Conservation (phyloP, 1,284 basidiomycete species). For the Mycena sp. region DNA sequence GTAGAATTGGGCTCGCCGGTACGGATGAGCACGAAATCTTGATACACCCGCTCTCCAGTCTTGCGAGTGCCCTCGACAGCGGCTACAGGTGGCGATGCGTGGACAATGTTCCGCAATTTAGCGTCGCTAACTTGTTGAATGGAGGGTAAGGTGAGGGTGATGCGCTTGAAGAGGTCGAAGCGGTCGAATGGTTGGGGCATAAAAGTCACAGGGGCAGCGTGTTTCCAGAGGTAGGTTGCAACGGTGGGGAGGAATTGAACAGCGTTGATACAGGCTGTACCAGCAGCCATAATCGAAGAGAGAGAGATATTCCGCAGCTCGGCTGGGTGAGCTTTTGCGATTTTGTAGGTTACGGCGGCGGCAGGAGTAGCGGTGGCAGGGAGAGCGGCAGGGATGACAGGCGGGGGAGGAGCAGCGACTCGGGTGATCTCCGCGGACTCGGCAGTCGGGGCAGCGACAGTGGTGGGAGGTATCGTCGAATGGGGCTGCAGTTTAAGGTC, state of each 20-base stretch:
- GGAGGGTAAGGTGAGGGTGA: slow-evolving; percentile 25
- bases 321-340: too few relatives aligned
- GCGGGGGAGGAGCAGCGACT: neutral
- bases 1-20: slow-evolving; percentile 34
- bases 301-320: too few relatives aligned
- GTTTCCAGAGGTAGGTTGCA: neutral
- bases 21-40: slow-evolving; percentile 37
- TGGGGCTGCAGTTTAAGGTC: slow-evolving; percentile 1
- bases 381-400: neutral
- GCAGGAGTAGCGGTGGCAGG: too few relatives aligned
- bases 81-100: slow-evolving; percentile 30
- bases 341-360: too few relatives aligned
- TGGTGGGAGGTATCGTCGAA: neutral
- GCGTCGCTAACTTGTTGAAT: slow-evolving; percentile 29
- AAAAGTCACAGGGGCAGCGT: neutral
- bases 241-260: neutral
- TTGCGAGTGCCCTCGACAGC: slow-evolving; percentile 10
- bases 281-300: too few relatives aligned
- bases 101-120: slow-evolving; percentile 31
- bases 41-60: slow-evolving; percentile 23
- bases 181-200: slow-evolving; percentile 15
- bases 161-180: slow-evolving; percentile 31
- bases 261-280: too few relatives aligned
- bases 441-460: neutral
- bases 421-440: neutral